Conservation (phyloP, 2,329 filamentous ascomycete species). For the Pseudocercospora cruenta region DNA sequence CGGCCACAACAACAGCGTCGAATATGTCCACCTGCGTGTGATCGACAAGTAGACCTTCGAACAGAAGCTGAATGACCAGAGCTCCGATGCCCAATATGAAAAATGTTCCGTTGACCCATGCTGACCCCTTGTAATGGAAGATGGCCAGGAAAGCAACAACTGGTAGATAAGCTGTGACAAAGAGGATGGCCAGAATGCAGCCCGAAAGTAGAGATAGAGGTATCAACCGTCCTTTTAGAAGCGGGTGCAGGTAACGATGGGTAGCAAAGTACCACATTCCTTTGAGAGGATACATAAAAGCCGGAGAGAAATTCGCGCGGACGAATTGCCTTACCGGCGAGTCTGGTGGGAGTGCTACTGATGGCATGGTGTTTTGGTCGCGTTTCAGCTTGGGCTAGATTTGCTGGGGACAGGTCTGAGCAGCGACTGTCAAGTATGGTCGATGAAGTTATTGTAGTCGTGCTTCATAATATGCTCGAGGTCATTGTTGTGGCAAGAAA, state of each 20-base stretch:
- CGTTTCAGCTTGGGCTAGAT: not conserved
- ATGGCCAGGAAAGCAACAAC: conserved; percentile 87
- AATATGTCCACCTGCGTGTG: conserved; percentile 80
- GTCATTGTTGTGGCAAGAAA: not conserved
- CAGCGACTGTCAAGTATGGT: no score
- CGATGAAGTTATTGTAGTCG: not conserved
- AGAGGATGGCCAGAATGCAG: conserved; percentile 82
- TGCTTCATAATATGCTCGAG: not conserved
- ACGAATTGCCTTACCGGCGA: conserved; percentile 28
- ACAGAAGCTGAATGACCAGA: conserved; percentile 62
- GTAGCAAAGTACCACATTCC: conserved; percentile 81
- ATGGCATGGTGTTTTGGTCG: conserved; percentile 9
- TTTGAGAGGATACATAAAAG: conserved; percentile 41
- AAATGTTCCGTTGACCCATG: conserved; percentile 88
- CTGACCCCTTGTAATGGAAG: conserved; percentile 75
- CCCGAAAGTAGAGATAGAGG: conserved; percentile 80
- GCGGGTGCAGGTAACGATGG: conserved; percentile 79
- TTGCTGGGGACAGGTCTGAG: no score
- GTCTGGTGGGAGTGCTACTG: conserved; percentile 5
- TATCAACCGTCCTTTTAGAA: conserved; percentile 76
- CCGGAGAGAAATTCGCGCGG: conserved; percentile 39
- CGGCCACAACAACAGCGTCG: conserved; percentile 77
- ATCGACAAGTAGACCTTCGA: conserved; percentile 61
- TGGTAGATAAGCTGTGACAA: conserved; percentile 84
- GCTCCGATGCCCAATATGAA: conserved; percentile 73